phyloP scores from a whole-genome alignment of 2,329 filamentous ascomycete species.

The Neonectria neomacrospora region DNA sequence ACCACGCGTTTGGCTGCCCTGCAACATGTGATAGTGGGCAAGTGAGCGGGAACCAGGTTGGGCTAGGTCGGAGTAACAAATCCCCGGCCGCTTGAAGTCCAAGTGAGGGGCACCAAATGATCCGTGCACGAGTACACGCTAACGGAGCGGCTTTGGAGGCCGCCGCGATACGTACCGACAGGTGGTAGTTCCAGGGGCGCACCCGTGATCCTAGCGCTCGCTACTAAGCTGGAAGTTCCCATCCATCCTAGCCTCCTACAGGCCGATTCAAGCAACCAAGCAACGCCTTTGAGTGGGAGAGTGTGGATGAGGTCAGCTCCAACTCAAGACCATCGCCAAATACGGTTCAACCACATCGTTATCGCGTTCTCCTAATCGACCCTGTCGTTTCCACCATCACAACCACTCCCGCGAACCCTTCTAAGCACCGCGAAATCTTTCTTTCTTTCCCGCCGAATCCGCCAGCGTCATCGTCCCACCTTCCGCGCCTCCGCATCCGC shows the following conservation, averaged over 20 bases:
- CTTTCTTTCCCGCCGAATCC: conserved; percentile 24
- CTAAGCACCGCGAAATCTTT: conserved; percentile 26
- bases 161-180: conserved; percentile 1
- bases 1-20: conserved; percentile 23
- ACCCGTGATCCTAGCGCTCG: conserved; percentile 30
- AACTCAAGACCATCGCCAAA: conserved; percentile 42
- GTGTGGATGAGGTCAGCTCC: conserved; percentile 37
- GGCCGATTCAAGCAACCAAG: conserved; percentile 14
- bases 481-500: background rate
- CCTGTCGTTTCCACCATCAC: conserved; percentile 5
- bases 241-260: conserved; percentile 1
- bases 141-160: conserved; percentile 1
- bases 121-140: conserved; percentile 11
- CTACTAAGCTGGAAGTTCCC: conserved; percentile 23
- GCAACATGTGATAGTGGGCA: conserved; percentile 27
- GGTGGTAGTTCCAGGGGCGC: conserved; percentile 20
- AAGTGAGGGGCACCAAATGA: conserved; percentile 1
- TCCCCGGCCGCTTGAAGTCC: background rate
- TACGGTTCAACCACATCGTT: conserved; percentile 39
- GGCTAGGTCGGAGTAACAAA: conserved; percentile 22
- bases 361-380: conserved; percentile 31
- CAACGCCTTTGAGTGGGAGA: conserved; percentile 12
- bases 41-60: conserved; percentile 12
- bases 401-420: conserved; percentile 23
- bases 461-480: conserved; percentile 38